Evolutionary conservation across 2,329 filamentous ascomycete genomes (phyloP).

Genomic region (Alternaria atra): DNA sequence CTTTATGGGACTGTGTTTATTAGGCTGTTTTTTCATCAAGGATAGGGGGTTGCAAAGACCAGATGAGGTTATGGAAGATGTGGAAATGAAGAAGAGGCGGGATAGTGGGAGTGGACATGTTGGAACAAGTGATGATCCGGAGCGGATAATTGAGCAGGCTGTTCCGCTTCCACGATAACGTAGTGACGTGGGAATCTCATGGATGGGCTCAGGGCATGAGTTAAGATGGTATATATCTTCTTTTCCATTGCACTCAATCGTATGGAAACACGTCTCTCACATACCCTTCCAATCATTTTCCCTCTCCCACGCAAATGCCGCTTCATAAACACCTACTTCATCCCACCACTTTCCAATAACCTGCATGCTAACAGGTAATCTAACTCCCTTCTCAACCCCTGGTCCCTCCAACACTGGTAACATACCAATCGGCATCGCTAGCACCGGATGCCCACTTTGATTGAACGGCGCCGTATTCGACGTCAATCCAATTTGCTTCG

Average conservation of each 20-base stretch:
- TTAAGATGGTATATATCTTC: neutral
- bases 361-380: conserved; percentile 64
- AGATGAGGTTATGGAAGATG: conserved; percentile 16
- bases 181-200: neutral
- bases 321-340: conserved; percentile 58
- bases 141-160: neutral
- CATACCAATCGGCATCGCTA: conserved; percentile 62
- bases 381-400: conserved; percentile 28
- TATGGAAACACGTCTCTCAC: conserved; percentile 6
- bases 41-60: conserved; percentile 55
- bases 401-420: conserved; percentile 53
- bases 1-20: conserved; percentile 61
- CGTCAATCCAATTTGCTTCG: conserved; percentile 63
- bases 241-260: too few species aligned
- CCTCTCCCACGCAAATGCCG: conserved; percentile 60
- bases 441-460: conserved; percentile 65
- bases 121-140: neutral
- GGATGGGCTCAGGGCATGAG: neutral
- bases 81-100: neutral
- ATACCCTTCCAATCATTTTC: conserved; percentile 56
- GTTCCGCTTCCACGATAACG: neutral
- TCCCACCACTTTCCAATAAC: conserved; percentile 63
- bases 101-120: neutral
- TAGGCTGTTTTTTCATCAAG: conserved; percentile 62
- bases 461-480: conserved; percentile 67